Evolutionary conservation across 768 basidiomycete genomes (phyloP).

Genomic region (Mycena crocata): DNA sequence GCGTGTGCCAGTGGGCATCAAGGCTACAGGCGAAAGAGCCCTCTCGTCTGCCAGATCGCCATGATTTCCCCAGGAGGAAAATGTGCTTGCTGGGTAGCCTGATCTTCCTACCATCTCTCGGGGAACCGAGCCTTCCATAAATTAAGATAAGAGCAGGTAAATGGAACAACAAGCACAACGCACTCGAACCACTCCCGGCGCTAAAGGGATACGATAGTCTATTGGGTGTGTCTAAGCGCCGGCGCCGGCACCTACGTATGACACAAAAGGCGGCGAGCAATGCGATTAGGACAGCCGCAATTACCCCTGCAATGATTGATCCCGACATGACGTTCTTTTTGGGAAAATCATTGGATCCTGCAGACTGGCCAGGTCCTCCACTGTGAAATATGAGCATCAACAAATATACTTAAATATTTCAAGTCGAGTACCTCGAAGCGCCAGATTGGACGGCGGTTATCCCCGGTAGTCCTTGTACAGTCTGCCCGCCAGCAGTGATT

Average conservation of each 20-base stretch:
- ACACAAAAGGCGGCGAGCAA: conserved; percentile 20
- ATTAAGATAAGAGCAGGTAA: not conserved
- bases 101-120: conserved; percentile 27
- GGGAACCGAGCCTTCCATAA: not conserved
- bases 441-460: not conserved
- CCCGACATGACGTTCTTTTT: conserved; percentile 23
- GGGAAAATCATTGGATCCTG: not conserved
- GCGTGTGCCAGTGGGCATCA: not conserved
- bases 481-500: not conserved
- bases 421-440: not conserved
- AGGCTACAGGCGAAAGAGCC: conserved; percentile 1
- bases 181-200: not conserved
- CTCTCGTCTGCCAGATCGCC: conserved; percentile 26
- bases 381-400: conserved; percentile 12
- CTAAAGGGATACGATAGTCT: conserved; percentile 24
- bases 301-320: conserved; percentile 20
- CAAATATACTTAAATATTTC: not conserved
- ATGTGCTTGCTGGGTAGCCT: conserved; percentile 26
- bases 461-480: not conserved
- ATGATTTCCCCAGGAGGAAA: conserved; percentile 34
- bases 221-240: not conserved
- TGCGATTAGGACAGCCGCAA: conserved; percentile 16
- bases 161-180: not conserved
- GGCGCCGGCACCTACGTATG: conserved; percentile 21
- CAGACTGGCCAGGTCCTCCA: not conserved